These are phyloP conservation scores for Gamsiella multidivaricata DNA, from an alignment of 192 early-diverging fungal genomes.

Conservation along the genomic window DNA sequence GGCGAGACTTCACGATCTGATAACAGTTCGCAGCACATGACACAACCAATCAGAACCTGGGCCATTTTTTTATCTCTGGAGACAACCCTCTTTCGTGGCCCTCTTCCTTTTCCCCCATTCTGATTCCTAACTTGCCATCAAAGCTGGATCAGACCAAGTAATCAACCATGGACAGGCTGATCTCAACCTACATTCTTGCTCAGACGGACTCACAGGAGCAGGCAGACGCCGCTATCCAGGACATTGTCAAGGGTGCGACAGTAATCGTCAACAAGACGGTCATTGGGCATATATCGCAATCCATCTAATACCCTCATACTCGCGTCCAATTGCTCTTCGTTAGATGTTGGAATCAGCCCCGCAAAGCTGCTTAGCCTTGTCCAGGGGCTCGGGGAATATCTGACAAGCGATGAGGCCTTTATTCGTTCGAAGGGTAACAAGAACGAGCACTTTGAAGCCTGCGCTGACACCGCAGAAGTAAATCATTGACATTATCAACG, in stretches of 20 bases:
- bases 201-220: constrained; percentile 55
- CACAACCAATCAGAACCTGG: no score
- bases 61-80: no score
- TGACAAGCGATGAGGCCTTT: constrained; percentile 87
- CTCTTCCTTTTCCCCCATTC: background rate
- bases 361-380: constrained; percentile 80
- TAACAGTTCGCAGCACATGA: no score
- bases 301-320: background rate
- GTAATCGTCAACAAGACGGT: no score
- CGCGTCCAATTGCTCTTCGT: background rate
- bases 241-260: constrained; percentile 53
- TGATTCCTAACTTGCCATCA: background rate
- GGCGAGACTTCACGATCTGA: no score
- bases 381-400: constrained; percentile 76
- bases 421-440: constrained; percentile 82
- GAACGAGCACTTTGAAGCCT: background rate
- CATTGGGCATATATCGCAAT: no score
- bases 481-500: background rate
- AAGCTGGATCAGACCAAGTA: constrained; percentile 3
- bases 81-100: no score
- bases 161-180: constrained; percentile 51
- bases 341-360: constrained; percentile 61
- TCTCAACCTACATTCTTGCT: constrained; percentile 53
- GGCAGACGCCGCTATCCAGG: constrained; percentile 50
- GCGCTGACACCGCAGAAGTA: background rate